A percentile compares a stretch with the other conserved stretches of the same genome.
These are phyloP conservation scores for Dalbergia oliveri DNA, from an alignment of 306 rosid species.

Conservation along the genomic window DNA sequence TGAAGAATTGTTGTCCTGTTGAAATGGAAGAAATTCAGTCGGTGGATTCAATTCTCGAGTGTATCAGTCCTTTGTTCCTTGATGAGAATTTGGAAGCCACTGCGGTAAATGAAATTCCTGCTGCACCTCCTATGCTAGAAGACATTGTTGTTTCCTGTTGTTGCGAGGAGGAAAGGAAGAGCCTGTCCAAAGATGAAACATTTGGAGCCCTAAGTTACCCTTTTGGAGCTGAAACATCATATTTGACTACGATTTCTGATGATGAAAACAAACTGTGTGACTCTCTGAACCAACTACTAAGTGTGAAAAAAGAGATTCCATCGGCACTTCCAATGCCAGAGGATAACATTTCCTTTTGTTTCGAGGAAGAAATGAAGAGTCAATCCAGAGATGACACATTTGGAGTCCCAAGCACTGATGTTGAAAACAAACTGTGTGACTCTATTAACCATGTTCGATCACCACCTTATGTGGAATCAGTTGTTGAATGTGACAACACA, in stretches of 20 bases:
- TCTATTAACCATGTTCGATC: constrained; percentile 19
- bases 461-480: constrained; percentile 35
- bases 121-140: constrained; percentile 55
- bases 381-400: constrained; percentile 36
- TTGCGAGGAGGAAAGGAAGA: constrained; percentile 41
- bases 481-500: constrained; percentile 1
- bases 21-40: constrained; percentile 54
- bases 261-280: constrained; percentile 30
- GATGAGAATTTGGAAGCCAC: constrained; percentile 44
- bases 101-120: constrained; percentile 50
- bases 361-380: constrained; percentile 40
- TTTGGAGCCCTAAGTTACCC: constrained; percentile 23
- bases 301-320: constrained; percentile 48
- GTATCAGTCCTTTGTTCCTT: constrained; percentile 38
- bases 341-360: constrained; percentile 32
- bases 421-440: constrained; percentile 30
- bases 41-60: constrained; percentile 48
- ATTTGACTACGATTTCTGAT: constrained; percentile 12
- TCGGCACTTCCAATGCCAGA: constrained; percentile 56
- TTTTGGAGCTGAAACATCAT: constrained; percentile 37
- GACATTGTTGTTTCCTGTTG: constrained; percentile 35
- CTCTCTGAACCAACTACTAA: neutral
- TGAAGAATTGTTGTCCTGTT: constrained; percentile 34
- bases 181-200: constrained; percentile 35
- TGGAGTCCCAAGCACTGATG: constrained; percentile 16